These are phyloP conservation scores for Wallacemonas sp. DNA, from an alignment of 208 protist genomes.

Conservation along the genomic window DNA sequence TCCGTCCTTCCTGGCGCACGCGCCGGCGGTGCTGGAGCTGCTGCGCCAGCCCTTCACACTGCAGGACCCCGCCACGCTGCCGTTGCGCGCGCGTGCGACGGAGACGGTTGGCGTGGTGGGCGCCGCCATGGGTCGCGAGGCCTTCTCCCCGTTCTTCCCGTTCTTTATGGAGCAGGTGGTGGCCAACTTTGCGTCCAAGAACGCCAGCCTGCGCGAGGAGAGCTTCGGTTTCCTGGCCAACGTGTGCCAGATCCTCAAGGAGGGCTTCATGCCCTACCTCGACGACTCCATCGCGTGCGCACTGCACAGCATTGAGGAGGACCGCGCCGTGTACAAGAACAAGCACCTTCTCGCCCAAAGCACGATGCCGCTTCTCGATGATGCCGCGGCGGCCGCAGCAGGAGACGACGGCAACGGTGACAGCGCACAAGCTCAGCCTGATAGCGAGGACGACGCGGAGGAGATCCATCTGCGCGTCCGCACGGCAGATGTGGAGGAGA, in stretches of 20 bases:
- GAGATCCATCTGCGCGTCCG: constrained; percentile 74
- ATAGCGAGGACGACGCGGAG: constrained; percentile 44
- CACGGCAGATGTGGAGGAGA: constrained; percentile 84
- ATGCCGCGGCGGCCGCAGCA: constrained; percentile 9
- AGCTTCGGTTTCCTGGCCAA: constrained; percentile 86
- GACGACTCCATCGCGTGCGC: constrained; percentile 63
- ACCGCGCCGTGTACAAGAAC: constrained; percentile 59
- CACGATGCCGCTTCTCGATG: constrained; percentile 22
- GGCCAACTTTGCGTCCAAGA: constrained; percentile 52
- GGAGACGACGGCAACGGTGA: constrained; percentile 34
- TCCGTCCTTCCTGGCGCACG: constrained; percentile 51
- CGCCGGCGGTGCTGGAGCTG: constrained; percentile 58
- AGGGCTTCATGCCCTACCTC: constrained; percentile 64
- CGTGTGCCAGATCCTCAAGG: constrained; percentile 72
- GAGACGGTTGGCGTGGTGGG: constrained; percentile 82
- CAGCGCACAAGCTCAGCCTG: neutral
- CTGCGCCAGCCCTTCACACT: constrained; percentile 64
- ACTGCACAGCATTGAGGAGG: constrained; percentile 64
- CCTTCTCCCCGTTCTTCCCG: constrained; percentile 63
- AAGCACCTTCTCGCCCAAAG: constrained; percentile 62
- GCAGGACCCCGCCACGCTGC: constrained; percentile 50
- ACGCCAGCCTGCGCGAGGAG: constrained; percentile 72
- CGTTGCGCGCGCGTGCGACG: constrained; percentile 77
- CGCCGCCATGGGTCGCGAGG: constrained; percentile 67
- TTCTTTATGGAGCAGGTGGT: constrained; percentile 73